phyloP scores from a whole-genome alignment of 345 rosid species.

The Bretschneidera sinensis region DNA sequence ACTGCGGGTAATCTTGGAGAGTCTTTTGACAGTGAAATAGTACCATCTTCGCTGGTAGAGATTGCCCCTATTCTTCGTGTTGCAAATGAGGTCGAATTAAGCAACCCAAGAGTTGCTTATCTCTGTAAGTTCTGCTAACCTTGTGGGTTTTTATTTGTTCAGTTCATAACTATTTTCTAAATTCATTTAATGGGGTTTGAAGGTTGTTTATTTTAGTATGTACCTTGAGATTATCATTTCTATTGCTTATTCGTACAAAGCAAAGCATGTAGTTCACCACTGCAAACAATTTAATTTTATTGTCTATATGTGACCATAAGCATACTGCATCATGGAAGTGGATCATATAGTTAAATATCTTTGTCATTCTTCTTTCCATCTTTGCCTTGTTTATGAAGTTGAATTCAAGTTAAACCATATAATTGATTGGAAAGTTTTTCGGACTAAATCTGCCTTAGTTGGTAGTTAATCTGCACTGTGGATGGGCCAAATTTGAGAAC shows the following conservation, averaged over 20 bases:
- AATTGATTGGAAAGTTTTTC: too few species aligned
- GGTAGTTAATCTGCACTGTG: too few species aligned
- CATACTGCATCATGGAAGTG: background rate
- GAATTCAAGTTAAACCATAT: too few species aligned
- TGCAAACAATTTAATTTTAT: background rate
- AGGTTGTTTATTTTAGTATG: background rate
- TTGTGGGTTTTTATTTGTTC: background rate
- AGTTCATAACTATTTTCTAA: background rate
- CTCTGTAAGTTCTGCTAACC: slow-evolving; percentile 56
- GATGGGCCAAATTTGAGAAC: too few species aligned
- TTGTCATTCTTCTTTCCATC: background rate
- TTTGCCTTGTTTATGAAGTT: too few species aligned
- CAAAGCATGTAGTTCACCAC: background rate
- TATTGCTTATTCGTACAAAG: background rate
- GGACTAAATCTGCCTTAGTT: too few species aligned
- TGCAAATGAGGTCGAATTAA: slow-evolving; percentile 94
- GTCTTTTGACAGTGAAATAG: slow-evolving; percentile 92
- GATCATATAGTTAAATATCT: background rate
- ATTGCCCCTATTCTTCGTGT: slow-evolving; percentile 99
- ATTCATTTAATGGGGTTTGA: background rate
- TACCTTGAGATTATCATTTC: background rate
- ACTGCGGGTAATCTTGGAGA: slow-evolving; percentile 94
- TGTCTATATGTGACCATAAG: background rate
- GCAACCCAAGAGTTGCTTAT: slow-evolving; percentile 92
- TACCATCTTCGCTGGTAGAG: slow-evolving; percentile 90